Conservation (phyloP, 106 monocot species). For the Iris macrosiphon region DNA sequence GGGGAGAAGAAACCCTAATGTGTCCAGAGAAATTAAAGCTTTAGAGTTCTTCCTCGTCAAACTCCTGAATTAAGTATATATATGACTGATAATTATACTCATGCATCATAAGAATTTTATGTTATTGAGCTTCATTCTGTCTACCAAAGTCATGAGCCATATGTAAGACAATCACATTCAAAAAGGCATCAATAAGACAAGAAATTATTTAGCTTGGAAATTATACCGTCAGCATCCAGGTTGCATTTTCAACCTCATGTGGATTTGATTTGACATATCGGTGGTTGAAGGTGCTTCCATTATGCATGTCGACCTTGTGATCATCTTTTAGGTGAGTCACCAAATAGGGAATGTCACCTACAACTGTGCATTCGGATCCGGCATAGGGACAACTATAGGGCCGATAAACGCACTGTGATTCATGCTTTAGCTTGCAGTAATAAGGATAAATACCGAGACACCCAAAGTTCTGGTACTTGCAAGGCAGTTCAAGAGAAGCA, state of each 20-base stretch:
- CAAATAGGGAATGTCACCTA: constrained; percentile 30
- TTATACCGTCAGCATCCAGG: constrained; percentile 44
- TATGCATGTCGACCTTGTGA: constrained; percentile 51
- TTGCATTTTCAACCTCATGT: constrained; percentile 46
- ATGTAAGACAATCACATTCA: background rate
- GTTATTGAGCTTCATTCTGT: background rate
- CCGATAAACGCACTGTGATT: constrained; percentile 29
- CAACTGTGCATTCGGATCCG: constrained; percentile 34
- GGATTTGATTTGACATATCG: constrained; percentile 43
- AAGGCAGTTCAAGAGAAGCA: constrained; percentile 33
- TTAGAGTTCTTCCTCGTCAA: background rate
- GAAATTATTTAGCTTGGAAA: background rate
- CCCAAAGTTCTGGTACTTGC: constrained; percentile 41
- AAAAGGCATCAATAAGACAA: background rate
- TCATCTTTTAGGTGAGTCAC: constrained; percentile 40
- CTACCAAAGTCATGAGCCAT: too few species aligned
- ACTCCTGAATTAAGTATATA: background rate
- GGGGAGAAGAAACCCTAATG: background rate
- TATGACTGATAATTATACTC: background rate
- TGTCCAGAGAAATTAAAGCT: background rate
- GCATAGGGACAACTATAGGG: constrained; percentile 45
- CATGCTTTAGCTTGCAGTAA: constrained; percentile 40
- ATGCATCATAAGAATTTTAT: background rate
- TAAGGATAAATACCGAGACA: constrained; percentile 33
- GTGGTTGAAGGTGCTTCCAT: constrained; percentile 35